phyloP scores from a whole-genome alignment of 805 yeast species.

The Starmerella cellae region DNA sequence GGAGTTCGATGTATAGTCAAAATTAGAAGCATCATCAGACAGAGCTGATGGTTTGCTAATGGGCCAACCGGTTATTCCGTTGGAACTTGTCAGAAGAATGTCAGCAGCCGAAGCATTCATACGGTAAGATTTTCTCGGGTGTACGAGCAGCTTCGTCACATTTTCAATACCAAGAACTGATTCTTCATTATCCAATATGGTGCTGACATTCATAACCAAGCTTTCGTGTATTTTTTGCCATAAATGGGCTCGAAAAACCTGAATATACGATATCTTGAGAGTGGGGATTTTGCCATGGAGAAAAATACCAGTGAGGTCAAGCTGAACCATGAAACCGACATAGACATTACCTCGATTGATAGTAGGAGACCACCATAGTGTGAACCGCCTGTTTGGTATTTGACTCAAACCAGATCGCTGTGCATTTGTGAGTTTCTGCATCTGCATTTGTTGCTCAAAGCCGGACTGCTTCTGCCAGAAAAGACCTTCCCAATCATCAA shows the following conservation, averaged over 20 bases:
- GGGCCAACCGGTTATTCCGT: conserved; percentile 40
- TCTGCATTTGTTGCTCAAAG: conserved; percentile 88
- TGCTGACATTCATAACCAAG: conserved; percentile 83
- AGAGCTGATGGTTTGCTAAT: conserved; percentile 64
- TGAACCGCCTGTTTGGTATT: conserved; percentile 92
- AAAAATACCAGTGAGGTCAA: conserved; percentile 92
- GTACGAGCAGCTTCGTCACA: conserved; percentile 84
- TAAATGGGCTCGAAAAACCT: conserved; percentile 90
- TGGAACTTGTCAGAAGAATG: conserved; percentile 50
- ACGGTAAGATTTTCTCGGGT: conserved; percentile 92
- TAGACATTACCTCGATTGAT: conserved; percentile 95
- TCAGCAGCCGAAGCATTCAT: conserved; percentile 96
- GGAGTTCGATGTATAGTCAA: conserved; percentile 40
- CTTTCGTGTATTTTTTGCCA: conserved; percentile 99
- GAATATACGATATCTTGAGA: conserved; percentile 84
- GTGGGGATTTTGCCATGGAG: conserved; percentile 97
- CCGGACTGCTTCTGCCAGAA: conserved; percentile 99
- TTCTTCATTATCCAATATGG: conserved; percentile 75
- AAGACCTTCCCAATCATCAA: conserved; percentile 95
- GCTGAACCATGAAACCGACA: conserved; percentile 91
- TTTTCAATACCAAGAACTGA: conserved; percentile 70
- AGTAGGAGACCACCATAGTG: conserved; percentile 99
- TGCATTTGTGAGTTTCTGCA: conserved; percentile 90
- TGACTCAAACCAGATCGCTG: conserved; percentile 95
- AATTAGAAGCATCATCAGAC: conserved; percentile 58